phyloP scores from a whole-genome alignment of 1,284 basidiomycete genomes.

The Ceratobasidium sp. region DNA sequence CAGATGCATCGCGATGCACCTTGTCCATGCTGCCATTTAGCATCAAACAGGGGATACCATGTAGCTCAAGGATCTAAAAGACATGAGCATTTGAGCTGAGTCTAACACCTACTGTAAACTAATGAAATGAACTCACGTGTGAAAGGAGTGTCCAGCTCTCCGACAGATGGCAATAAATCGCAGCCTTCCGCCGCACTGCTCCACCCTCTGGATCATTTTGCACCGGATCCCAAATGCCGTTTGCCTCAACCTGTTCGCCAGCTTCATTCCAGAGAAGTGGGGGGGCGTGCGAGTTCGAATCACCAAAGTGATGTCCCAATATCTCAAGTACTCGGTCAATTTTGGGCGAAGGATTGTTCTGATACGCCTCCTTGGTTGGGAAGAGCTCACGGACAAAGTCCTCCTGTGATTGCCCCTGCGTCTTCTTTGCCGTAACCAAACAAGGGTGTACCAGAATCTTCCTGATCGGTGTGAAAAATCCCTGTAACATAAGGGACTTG shows the following conservation, averaged over 20 bases:
- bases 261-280: neutral
- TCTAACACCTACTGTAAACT: too few species aligned
- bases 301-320: neutral
- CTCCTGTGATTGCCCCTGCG: too few species aligned
- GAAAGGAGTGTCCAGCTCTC: neutral
- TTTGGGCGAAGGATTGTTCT: neutral
- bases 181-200: neutral
- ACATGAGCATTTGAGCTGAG: neutral
- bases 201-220: too few species aligned
- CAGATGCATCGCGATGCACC: neutral
- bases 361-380: neutral
- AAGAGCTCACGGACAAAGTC: too few species aligned
- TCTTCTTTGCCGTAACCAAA: neutral
- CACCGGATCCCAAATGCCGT: too few species aligned
- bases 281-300: neutral
- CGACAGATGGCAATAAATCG: constrained; percentile 10
- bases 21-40: constrained; percentile 1
- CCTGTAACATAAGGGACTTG: too few species aligned
- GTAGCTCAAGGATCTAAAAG: neutral
- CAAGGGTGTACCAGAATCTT: neutral
- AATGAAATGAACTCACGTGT: too few species aligned
- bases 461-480: neutral
- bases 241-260: too few species aligned
- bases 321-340: neutral
- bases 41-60: neutral